Percentiles rank a stretch among this genome's conserved stretches.
Conservation (phyloP, 192 early-diverging fungal genomes). For the Backusella australiensis region DNA sequence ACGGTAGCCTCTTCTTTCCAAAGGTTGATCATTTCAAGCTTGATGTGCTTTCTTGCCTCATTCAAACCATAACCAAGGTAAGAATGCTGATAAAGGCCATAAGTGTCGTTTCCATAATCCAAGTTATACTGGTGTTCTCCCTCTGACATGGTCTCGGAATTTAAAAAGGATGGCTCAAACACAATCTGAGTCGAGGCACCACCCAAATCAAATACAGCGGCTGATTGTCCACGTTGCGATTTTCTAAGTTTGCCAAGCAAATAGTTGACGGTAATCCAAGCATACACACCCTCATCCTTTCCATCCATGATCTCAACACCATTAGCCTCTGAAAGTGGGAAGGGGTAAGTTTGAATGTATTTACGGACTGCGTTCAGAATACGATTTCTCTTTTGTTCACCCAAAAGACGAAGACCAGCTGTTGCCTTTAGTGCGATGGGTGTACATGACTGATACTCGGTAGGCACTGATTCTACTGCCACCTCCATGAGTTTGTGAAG, state of each 20-base stretch:
- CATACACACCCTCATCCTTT: slow-evolving; percentile 90
- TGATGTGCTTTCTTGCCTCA: slow-evolving; percentile 79
- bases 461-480: slow-evolving; percentile 63
- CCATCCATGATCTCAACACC: slow-evolving; percentile 95
- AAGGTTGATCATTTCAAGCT: slow-evolving; percentile 42
- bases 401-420: slow-evolving; percentile 87
- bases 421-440: slow-evolving; percentile 96
- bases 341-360: slow-evolving; percentile 77
- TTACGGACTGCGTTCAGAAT: slow-evolving; percentile 75
- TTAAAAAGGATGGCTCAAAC: slow-evolving; percentile 78
- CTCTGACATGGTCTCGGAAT: slow-evolving; percentile 37
- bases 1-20: slow-evolving; percentile 30
- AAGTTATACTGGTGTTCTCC: slow-evolving; percentile 78
- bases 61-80: slow-evolving; percentile 93
- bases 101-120: slow-evolving; percentile 67
- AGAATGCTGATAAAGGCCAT: slow-evolving; percentile 92
- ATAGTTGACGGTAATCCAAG: slow-evolving; percentile 98
- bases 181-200: slow-evolving; percentile 99
- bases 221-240: slow-evolving; percentile 56
- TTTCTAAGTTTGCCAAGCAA: slow-evolving; percentile 59
- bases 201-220: slow-evolving; percentile 94
- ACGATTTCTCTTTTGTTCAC: slow-evolving; percentile 62
- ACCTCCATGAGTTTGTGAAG: slow-evolving; percentile 76
- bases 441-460: slow-evolving; percentile 74
- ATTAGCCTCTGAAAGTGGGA: slow-evolving; percentile 67